Percentiles rank a stretch among this genome's conserved stretches.
Conservation (phyloP, 345 rosid genomes). For the Salix arbutifolia region DNA sequence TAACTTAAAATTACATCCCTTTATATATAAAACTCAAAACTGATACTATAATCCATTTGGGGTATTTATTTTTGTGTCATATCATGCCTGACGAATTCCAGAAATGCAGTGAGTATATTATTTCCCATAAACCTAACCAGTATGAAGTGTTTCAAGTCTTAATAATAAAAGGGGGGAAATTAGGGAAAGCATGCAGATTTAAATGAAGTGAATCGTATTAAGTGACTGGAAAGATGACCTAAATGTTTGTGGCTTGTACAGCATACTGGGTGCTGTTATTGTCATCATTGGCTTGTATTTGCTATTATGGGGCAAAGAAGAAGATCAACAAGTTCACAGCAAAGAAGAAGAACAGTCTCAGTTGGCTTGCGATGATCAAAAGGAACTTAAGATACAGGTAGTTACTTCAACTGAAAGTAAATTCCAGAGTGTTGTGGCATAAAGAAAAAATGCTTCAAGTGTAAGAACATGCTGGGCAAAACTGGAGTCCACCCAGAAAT, state of each 20-base stretch:
- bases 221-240: neutral
- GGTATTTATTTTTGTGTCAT: no score
- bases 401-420: constrained; percentile 14
- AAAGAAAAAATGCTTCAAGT: neutral
- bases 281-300: constrained; percentile 54
- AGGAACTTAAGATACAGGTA: neutral
- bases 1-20: neutral
- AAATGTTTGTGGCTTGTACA: constrained; percentile 17
- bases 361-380: constrained; percentile 11
- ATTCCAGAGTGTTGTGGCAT: neutral
- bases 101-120: no score
- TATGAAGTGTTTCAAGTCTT: neutral
- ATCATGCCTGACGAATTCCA: neutral
- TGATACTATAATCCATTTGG: neutral
- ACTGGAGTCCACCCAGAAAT: neutral
- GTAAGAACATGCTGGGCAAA: neutral
- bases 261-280: constrained; percentile 48
- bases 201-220: neutral
- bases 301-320: constrained; percentile 72
- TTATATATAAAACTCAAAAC: neutral
- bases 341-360: constrained; percentile 17
- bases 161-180: neutral
- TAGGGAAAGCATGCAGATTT: neutral
- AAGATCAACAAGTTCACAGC: constrained; percentile 16
- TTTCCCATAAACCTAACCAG: neutral